A percentile compares a stretch with the other conserved stretches of the same genome.
Evolutionary conservation across 495 filamentous ascomycete species (phyloP).

Genomic region (Talaromyces stipitatus): DNA sequence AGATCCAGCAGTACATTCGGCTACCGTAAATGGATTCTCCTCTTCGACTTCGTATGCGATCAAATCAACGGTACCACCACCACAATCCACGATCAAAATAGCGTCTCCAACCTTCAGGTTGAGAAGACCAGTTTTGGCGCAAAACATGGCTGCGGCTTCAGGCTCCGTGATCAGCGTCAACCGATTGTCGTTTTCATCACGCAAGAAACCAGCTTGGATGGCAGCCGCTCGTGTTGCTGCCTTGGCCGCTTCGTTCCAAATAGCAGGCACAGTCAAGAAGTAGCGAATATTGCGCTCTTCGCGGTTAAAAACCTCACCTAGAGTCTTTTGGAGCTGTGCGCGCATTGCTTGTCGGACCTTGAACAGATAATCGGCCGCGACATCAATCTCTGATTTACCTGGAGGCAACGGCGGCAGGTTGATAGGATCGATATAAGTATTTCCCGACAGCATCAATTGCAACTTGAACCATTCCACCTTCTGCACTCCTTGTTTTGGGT

Average conservation of each 20-base stretch:
- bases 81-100: conserved; percentile 72
- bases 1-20: conserved; percentile 70
- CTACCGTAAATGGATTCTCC: conserved; percentile 68
- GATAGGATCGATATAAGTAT: conserved; percentile 77
- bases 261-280: conserved; percentile 69
- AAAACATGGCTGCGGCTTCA: conserved; percentile 73
- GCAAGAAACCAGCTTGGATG: conserved; percentile 69
- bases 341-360: conserved; percentile 73
- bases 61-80: conserved; percentile 73
- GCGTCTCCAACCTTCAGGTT: conserved; percentile 72
- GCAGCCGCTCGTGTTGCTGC: conserved; percentile 69
- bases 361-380: conserved; percentile 74
- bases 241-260: conserved; percentile 78
- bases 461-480: conserved; percentile 85
- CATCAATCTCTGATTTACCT: conserved; percentile 74
- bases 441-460: conserved; percentile 72
- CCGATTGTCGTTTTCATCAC: conserved; percentile 70
- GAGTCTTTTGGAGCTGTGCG: conserved; percentile 64
- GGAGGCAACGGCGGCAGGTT: conserved; percentile 70
- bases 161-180: conserved; percentile 70
- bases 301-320: conserved; percentile 69
- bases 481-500: conserved; percentile 71
- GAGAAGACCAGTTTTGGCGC: conserved; percentile 66
- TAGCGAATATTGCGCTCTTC: conserved; percentile 75
- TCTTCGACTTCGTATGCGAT: conserved; percentile 79